A percentile compares a stretch with the other conserved stretches of the same genome.
Evolutionary conservation across 2,329 filamentous ascomycete species (phyloP).

Genomic region (Fragosphaeria purpurea): DNA sequence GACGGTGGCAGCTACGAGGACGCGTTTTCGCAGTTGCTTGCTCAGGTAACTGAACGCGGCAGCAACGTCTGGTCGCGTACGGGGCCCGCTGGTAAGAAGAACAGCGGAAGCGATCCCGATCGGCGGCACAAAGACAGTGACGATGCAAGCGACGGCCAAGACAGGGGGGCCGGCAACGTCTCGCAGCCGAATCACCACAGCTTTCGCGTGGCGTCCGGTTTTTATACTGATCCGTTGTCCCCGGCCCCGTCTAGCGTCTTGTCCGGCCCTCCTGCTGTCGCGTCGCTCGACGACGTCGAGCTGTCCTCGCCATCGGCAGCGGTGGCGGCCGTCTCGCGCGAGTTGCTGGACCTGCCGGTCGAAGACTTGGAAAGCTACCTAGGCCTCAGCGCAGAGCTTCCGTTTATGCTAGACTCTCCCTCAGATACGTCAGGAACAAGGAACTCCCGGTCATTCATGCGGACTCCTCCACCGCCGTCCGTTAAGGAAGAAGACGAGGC

Average conservation of each 20-base stretch:
- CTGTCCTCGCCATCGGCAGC: slow-evolving; percentile 42
- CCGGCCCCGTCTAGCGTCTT: slow-evolving; percentile 1
- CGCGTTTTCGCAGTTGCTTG: slow-evolving; percentile 61
- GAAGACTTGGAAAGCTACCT: slow-evolving; percentile 26
- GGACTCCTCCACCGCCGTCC: slow-evolving; percentile 5
- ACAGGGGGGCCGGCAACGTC: not conserved
- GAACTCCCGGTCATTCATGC: not conserved
- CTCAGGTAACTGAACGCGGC: slow-evolving; percentile 30
- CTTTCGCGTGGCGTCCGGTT: slow-evolving; percentile 15
- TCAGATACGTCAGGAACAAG: slow-evolving; percentile 1
- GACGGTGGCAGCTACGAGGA: slow-evolving; percentile 69
- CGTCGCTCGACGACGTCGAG: slow-evolving; percentile 22
- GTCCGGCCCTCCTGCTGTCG: slow-evolving; percentile 4
- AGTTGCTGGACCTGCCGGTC: slow-evolving; percentile 34
- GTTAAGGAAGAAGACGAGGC: slow-evolving; percentile 19
- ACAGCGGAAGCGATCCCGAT: not conserved
- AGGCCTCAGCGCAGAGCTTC: slow-evolving; percentile 6
- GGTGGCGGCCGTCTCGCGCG: slow-evolving; percentile 41
- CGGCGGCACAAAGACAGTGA: too few relatives aligned
- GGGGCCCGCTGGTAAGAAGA: slow-evolving; percentile 25
- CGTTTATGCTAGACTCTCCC: not conserved
- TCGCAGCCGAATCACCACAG: slow-evolving; percentile 11
- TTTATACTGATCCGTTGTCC: slow-evolving; percentile 11
- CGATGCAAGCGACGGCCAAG: not conserved
- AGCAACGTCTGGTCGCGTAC: slow-evolving; percentile 31